These are phyloP conservation scores for Talaromyces verruculosus DNA, from an alignment of 2,329 filamentous ascomycete genomes.

Conservation along the genomic window DNA sequence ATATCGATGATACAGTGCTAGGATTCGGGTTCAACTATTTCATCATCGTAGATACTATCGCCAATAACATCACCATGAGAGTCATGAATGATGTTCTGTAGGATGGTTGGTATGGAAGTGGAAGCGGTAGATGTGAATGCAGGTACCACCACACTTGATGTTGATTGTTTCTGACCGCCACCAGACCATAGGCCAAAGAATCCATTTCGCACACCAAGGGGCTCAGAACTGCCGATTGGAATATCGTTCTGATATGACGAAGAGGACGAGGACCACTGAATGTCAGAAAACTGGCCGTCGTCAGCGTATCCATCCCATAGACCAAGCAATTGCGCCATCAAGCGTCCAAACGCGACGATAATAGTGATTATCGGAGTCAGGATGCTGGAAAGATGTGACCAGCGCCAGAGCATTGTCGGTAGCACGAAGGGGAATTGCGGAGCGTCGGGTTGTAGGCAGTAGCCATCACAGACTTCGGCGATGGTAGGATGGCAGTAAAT, in stretches of 20 bases:
- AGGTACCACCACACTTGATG: not conserved
- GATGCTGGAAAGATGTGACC: constrained; percentile 40
- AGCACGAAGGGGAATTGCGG: constrained; percentile 57
- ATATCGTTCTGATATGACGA: constrained; percentile 18
- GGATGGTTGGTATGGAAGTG: constrained; percentile 2
- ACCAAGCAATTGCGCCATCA: constrained; percentile 39
- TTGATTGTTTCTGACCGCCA: not conserved
- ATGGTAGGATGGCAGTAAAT: constrained; percentile 54
- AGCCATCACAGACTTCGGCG: constrained; percentile 50
- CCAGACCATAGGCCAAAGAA: constrained; percentile 12
- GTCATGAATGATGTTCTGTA: constrained; percentile 13
- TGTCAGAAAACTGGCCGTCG: constrained; percentile 20
- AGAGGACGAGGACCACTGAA: not conserved
- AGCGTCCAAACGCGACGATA: constrained; percentile 31
- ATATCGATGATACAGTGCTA: not conserved
- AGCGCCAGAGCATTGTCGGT: constrained; percentile 54
- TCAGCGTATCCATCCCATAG: constrained; percentile 47
- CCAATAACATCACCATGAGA: not conserved
- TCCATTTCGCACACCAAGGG: not conserved
- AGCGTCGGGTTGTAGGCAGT: constrained; percentile 53
- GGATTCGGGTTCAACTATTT: constrained; percentile 1
- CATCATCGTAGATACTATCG: constrained; percentile 16
- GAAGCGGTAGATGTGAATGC: constrained; percentile 1
- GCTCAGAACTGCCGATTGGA: constrained; percentile 12
- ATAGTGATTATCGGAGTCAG: constrained; percentile 35